Conservation (phyloP, 495 filamentous ascomycete species). For the Staphylotrichum tortipilum region DNA sequence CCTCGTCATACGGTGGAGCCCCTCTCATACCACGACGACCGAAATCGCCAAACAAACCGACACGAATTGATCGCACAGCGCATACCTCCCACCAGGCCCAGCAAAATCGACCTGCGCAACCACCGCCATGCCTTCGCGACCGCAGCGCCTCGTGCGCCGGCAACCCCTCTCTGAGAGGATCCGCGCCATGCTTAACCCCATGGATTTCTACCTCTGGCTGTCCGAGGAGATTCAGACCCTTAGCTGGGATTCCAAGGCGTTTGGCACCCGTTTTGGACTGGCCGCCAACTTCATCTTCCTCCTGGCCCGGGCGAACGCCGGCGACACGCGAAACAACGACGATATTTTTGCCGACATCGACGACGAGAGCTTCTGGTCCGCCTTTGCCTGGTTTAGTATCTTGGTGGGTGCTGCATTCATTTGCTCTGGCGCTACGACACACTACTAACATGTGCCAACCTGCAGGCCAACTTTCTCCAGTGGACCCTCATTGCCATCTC, state of each 20-base stretch:
- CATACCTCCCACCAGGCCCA: background rate
- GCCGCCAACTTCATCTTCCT: constrained; percentile 70
- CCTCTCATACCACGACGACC: too few relatives aligned
- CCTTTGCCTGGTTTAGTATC: constrained; percentile 61
- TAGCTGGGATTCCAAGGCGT: constrained; percentile 78
- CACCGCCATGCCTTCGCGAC: constrained; percentile 29
- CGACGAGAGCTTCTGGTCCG: too few relatives aligned
- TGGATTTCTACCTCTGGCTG: constrained; percentile 80
- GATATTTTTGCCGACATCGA: constrained; percentile 82
- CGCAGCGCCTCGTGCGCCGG: constrained; percentile 64
- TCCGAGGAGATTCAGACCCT: constrained; percentile 82
- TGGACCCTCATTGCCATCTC: constrained; percentile 58
- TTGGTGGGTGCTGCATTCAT: too few relatives aligned
- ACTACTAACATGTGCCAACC: background rate
- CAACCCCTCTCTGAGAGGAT: constrained; percentile 69
- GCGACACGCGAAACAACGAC: constrained; percentile 42
- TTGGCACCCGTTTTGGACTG: constrained; percentile 66
- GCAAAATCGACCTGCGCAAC: background rate
- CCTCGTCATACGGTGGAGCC: too few relatives aligned
- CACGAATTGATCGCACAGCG: background rate
- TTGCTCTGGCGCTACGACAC: background rate
- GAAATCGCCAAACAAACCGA: background rate
- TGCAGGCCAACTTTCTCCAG: constrained; percentile 59
- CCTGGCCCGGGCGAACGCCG: constrained; percentile 69
- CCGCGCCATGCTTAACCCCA: constrained; percentile 68